Evolutionary conservation across 345 rosid genomes (phyloP).

Genomic region (Hibiscus trionum): DNA sequence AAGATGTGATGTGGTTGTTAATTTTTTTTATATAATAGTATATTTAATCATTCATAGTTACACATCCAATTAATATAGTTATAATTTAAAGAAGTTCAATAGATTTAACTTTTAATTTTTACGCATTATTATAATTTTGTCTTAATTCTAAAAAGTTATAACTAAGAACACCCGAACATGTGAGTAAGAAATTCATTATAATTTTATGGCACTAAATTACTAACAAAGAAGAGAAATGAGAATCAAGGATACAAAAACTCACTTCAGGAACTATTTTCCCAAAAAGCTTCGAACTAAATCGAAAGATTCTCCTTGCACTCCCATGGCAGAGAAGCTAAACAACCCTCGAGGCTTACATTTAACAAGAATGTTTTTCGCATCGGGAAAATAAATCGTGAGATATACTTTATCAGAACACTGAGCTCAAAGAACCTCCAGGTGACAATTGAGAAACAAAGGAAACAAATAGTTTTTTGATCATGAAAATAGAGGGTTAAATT

Average conservation of each 20-base stretch:
- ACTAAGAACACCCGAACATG: too few relatives aligned
- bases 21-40: too few relatives aligned
- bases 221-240: not conserved
- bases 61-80: too few relatives aligned
- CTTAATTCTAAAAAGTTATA: too few relatives aligned
- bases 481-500: not conserved
- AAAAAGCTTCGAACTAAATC: conserved; percentile 56
- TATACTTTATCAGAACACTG: conserved; percentile 81
- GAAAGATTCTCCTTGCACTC: conserved; percentile 58
- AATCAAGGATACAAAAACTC: not conserved
- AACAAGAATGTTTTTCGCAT: conserved; percentile 67
- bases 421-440: conserved; percentile 96
- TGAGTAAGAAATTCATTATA: not conserved
- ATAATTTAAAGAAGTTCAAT: too few relatives aligned
- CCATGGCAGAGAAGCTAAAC: conserved; percentile 75
- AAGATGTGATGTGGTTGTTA: too few relatives aligned
- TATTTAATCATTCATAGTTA: too few relatives aligned
- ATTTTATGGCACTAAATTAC: not conserved
- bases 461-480: not conserved
- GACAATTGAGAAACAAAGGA: conserved; percentile 39
- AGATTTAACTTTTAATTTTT: too few relatives aligned
- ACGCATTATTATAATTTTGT: too few relatives aligned
- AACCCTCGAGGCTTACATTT: conserved; percentile 65
- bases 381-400: conserved; percentile 76
- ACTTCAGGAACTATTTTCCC: conserved; percentile 64